Conservation (phyloP, 768 basidiomycete genomes). For the Lactarius pseudohatsudake region DNA sequence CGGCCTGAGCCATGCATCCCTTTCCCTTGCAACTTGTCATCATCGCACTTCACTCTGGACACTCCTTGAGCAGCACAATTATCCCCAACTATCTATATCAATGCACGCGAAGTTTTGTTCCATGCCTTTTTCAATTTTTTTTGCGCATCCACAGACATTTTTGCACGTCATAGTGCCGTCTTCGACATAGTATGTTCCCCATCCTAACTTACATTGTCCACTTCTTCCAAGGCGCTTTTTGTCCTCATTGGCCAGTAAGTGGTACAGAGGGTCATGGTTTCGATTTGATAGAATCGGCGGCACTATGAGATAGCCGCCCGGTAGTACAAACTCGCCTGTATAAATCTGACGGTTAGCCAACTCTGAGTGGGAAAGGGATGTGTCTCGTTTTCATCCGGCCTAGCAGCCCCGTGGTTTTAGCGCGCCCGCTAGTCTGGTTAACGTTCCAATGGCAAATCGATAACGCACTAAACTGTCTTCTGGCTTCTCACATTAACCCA, state of each 20-base stretch:
- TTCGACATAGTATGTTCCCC: slow-evolving; percentile 13
- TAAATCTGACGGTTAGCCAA: neutral
- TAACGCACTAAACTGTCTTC: neutral
- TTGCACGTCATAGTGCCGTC: slow-evolving; percentile 12
- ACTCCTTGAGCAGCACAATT: slow-evolving; percentile 16
- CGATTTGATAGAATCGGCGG: neutral
- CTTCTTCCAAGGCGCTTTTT: neutral
- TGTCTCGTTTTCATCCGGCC: neutral
- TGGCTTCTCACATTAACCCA: neutral
- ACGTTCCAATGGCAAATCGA: neutral
- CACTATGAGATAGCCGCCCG: neutral
- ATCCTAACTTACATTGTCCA: neutral
- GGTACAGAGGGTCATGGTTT: neutral
- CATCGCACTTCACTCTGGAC: slow-evolving; percentile 25
- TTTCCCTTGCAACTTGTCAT: slow-evolving; percentile 21
- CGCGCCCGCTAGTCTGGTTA: neutral
- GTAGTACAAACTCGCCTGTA: neutral
- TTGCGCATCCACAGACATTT: slow-evolving; percentile 19
- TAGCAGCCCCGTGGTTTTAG: neutral
- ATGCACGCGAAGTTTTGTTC: slow-evolving; percentile 19
- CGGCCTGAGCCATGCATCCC: slow-evolving; percentile 18
- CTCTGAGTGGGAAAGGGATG: neutral
- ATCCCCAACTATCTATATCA: slow-evolving; percentile 20
- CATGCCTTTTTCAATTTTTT: slow-evolving; percentile 9
- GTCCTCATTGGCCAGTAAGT: neutral